Conservation (phyloP, 495 filamentous ascomycete species). For the Penicillium silybi region DNA sequence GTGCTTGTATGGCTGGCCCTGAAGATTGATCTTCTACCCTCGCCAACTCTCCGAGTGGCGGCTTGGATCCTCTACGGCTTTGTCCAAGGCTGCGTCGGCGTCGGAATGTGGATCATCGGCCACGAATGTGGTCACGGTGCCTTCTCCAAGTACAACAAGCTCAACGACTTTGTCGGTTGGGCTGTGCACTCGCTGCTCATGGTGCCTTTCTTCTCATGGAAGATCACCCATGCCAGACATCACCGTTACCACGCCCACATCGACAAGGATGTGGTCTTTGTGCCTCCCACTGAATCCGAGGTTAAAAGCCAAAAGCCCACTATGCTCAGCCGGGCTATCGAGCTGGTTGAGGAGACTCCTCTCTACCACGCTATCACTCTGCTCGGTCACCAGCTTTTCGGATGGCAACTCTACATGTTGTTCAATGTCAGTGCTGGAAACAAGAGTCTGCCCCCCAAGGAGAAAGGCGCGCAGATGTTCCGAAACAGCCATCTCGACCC, state of each 20-base stretch:
- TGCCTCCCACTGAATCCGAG: slow-evolving; percentile 46
- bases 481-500: slow-evolving; percentile 58
- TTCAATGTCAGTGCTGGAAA: slow-evolving; percentile 51
- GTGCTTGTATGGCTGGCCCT: slow-evolving; percentile 19
- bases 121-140: slow-evolving; percentile 50
- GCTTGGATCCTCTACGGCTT: slow-evolving; percentile 23
- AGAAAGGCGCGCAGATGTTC: slow-evolving; percentile 41
- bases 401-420: slow-evolving; percentile 54
- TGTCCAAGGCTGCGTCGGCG: slow-evolving; percentile 25
- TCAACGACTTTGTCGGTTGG: slow-evolving; percentile 68
- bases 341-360: slow-evolving; percentile 55
- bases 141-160: slow-evolving; percentile 56
- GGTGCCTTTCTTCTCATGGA: slow-evolving; percentile 74
- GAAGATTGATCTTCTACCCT: slow-evolving; percentile 22
- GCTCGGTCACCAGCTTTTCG: slow-evolving; percentile 51
- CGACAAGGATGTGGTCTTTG: slow-evolving; percentile 57
- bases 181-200: slow-evolving; percentile 60
- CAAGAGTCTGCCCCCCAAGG: slow-evolving; percentile 39
- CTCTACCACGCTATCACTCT: slow-evolving; percentile 46
- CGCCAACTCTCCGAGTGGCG: slow-evolving; percentile 12
- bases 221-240: slow-evolving; percentile 69
- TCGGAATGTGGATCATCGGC: slow-evolving; percentile 26
- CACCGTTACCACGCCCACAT: slow-evolving; percentile 62
- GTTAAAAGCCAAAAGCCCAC: slow-evolving; percentile 31
- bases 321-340: slow-evolving; percentile 34